phyloP scores from a whole-genome alignment of 148 eudicot genomes.

The Cornus florida region DNA sequence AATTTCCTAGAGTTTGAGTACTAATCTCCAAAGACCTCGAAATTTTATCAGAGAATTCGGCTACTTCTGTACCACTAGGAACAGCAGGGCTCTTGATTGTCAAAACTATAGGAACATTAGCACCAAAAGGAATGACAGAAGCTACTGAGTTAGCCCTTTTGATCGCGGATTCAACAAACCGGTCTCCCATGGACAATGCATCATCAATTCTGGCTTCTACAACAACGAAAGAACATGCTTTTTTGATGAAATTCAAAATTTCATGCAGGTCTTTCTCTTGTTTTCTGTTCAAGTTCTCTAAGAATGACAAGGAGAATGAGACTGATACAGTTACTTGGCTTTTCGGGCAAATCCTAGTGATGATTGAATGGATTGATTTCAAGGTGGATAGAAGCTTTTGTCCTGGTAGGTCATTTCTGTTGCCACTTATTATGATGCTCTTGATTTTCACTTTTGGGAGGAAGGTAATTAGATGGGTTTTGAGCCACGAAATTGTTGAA shows the following conservation, averaged over 20 bases:
- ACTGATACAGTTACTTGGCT: slow-evolving; percentile 10
- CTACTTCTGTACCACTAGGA: slow-evolving; percentile 6
- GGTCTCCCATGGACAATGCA: slow-evolving; percentile 12
- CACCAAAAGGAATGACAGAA: neutral
- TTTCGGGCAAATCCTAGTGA: slow-evolving; percentile 10
- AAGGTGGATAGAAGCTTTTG: slow-evolving; percentile 18
- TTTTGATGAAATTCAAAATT: slow-evolving; percentile 9
- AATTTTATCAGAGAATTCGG: slow-evolving; percentile 9
- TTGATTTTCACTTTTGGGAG: slow-evolving; percentile 14
- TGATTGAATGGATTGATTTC: slow-evolving; percentile 15
- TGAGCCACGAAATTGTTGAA: slow-evolving; percentile 14
- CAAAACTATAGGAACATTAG: slow-evolving; percentile 17
- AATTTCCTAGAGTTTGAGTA: neutral
- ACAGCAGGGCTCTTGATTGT: slow-evolving; percentile 13
- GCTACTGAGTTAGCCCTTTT: slow-evolving; percentile 11
- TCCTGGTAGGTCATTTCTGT: neutral
- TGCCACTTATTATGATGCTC: slow-evolving; percentile 13
- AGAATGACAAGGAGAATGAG: slow-evolving; percentile 12
- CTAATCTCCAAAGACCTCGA: neutral
- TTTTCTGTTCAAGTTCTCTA: slow-evolving; percentile 17
- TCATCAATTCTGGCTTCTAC: slow-evolving; percentile 23
- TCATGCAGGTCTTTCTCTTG: slow-evolving; percentile 12
- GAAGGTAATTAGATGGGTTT: slow-evolving; percentile 15
- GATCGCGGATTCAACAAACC: neutral
- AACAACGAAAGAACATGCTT: slow-evolving; percentile 18